These are phyloP conservation scores for Chrysanthemum lavandulifolium DNA, from an alignment of 129 eudicot species.

Conservation along the genomic window DNA sequence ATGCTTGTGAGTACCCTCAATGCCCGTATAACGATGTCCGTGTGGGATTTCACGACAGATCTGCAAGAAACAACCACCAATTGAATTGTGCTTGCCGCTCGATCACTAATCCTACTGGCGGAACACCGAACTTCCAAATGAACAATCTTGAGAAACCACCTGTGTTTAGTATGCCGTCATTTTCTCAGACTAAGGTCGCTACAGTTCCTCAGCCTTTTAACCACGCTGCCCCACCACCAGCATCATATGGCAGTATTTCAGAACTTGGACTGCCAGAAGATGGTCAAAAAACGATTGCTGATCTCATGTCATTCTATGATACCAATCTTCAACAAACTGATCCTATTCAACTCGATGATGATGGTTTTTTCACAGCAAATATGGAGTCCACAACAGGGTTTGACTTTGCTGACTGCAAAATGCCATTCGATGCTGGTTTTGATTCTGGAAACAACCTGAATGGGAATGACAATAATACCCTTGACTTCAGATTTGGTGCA, in stretches of 20 bases:
- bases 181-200: conserved; percentile 26
- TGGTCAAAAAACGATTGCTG: conserved; percentile 53
- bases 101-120: conserved; percentile 8
- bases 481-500: conserved; percentile 43
- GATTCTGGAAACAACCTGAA: conserved; percentile 19
- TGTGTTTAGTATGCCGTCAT: conserved; percentile 24
- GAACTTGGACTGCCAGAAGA: conserved; percentile 64
- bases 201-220: conserved; percentile 21
- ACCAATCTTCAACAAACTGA: conserved; percentile 42
- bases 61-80: conserved; percentile 42
- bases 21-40: conserved; percentile 28
- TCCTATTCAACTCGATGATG: conserved; percentile 25
- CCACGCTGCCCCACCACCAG: conserved; percentile 22
- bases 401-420: conserved; percentile 30
- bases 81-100: conserved; percentile 31
- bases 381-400: conserved; percentile 1
- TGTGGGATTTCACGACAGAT: conserved; percentile 26
- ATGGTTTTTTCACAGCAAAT: conserved; percentile 28
- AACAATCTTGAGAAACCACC: conserved; percentile 30
- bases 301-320: conserved; percentile 59
- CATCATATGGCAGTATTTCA: conserved; percentile 26
- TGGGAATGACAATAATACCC: conserved; percentile 29
- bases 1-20: conserved; percentile 18
- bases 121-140: conserved; percentile 27
- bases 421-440: conserved; percentile 18